Evolutionary conservation across 345 rosid species (phyloP), one percentile per base, ranked within the genome.

Genomic region (Mercurialis annua): DNA sequence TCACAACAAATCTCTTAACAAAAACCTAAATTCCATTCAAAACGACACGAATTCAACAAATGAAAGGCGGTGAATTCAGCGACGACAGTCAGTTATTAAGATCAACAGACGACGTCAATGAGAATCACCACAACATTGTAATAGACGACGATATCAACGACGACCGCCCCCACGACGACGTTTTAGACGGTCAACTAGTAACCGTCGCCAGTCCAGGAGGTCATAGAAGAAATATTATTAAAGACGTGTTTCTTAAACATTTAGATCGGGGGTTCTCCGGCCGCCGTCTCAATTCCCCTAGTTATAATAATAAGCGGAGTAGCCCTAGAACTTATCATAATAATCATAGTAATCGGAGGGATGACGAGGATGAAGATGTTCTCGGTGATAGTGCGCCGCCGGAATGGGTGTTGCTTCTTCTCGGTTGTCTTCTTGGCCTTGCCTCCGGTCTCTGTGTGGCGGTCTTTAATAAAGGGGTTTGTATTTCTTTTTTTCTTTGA

Each of bases 391-490:
- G 83, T 49, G 97, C 97, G 20, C 90, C 98, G 54, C 98, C 98
- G 20, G 97, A 93, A 59, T 90, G 99, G 96, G 97, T 94, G 36
- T 73, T 93, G 73, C 87, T 93, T 54, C 96, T 94, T 42, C 79
- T 94, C 59, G 90, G 97, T 2, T 89, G 97, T 80, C 89, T 93
- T 58, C 87, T 93, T 24, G 97, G 97, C 51, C 90, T 93, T 24
- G 94, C 96, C 63, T 83, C 97, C 29, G 98, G 97, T 63, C 82
- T 93, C 53, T 89, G 84, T 43, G 98, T 93, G 4, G 96, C 99
- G n/a, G 92, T 87, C 17, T 94, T 94, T 78, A 90, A 85, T 64
- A 82, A 80, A 59, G 97, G 96, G 85, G 98, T 92, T 69, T 18
- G 85, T 31, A 64, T 31, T 48, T 49, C 21, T 67, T 43, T 40